Evolutionary conservation across 2,329 filamentous ascomycete species (phyloP), one percentile per base, ranked within the genome.

Genomic region (Coniochaeta pulveracea): DNA sequence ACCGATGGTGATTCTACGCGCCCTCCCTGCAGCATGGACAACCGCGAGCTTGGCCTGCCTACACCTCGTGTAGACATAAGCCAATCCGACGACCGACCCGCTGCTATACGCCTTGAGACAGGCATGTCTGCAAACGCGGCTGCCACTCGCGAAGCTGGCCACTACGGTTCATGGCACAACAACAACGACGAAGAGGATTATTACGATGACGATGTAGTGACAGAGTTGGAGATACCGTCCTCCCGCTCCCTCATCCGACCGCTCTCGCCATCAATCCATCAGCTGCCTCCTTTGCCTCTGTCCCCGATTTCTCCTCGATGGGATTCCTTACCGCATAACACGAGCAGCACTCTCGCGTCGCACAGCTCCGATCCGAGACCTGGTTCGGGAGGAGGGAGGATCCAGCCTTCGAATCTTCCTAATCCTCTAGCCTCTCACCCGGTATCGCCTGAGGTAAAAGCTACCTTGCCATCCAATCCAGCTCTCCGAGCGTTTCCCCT

Each of bases 221-320:
- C n/a, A n/a, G n/a, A n/a, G n/a, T n/a, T n/a, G n/a, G 28, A 21
- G 28, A 22, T 31, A 14, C 28, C 28, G 17, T 9, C n/a, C 18
- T 22, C 16, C 28, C 10, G n/a, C 18, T 10, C 10, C 9, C 18
- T 21, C 34, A 41, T 40, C 22, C 35, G 38, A 5, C 19, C 23
- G 8, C 21, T 27, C 22, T 36, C 11, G 18, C 24, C 24, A 6
- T 33, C 30, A 19, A 11, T 33, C 19, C 30, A 41, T 22, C 51
- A 55, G 33, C 41, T 52, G 10, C 54, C 57, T 27, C 47, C 56
- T 18, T 38, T 57, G 28, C 54, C 58, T 26, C 41, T 55, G 17
- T 57, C 54, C 11, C 41, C 48, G 28, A 40, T 53, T 25, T 60
- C 58, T 14, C 52, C 56, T 14, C 54, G 66, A 41, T 72, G 67